Evolutionary conservation across 2,329 filamentous ascomycete species (phyloP).

Genomic region (Lomentospora prolificans): DNA sequence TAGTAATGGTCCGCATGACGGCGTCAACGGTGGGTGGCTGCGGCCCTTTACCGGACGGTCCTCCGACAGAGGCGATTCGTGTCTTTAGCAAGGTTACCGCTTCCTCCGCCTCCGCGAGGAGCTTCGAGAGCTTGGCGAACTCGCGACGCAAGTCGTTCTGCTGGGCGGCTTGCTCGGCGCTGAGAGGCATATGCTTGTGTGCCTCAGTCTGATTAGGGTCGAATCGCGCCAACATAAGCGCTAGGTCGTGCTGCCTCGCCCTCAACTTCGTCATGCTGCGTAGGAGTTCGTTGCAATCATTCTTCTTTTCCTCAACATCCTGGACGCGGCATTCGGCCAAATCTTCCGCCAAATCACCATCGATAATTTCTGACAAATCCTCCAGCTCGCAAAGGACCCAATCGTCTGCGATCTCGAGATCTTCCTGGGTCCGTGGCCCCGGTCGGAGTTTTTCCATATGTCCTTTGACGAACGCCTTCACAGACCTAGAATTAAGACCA

Average conservation of each 20-base stretch:
- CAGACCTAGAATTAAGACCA: conserved; percentile 67
- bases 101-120: conserved; percentile 71
- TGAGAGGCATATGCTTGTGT: conserved; percentile 63
- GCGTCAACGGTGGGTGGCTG: conserved; percentile 79
- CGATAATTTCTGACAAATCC: conserved; percentile 55
- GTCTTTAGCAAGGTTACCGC: conserved; percentile 69
- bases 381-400: conserved; percentile 72
- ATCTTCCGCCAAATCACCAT: conserved; percentile 50
- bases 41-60: conserved; percentile 33
- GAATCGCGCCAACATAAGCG: conserved; percentile 58
- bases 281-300: conserved; percentile 55
- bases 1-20: conserved; percentile 80
- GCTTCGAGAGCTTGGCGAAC: conserved; percentile 64
- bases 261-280: conserved; percentile 63
- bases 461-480: conserved; percentile 56
- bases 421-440: conserved; percentile 47
- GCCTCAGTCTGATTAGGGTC: conserved; percentile 59
- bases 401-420: conserved; percentile 58
- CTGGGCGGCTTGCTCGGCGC: conserved; percentile 71
- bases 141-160: conserved; percentile 73
- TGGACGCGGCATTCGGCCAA: conserved; percentile 60
- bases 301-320: conserved; percentile 58
- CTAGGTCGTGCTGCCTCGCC: conserved; percentile 67
- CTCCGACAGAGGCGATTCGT: conserved; percentile 54
- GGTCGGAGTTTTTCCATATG: conserved; percentile 48